Base-by-base conservation (phyloP, 192 early-diverging fungal species). In the Funneliformis mosseae region DNA sequence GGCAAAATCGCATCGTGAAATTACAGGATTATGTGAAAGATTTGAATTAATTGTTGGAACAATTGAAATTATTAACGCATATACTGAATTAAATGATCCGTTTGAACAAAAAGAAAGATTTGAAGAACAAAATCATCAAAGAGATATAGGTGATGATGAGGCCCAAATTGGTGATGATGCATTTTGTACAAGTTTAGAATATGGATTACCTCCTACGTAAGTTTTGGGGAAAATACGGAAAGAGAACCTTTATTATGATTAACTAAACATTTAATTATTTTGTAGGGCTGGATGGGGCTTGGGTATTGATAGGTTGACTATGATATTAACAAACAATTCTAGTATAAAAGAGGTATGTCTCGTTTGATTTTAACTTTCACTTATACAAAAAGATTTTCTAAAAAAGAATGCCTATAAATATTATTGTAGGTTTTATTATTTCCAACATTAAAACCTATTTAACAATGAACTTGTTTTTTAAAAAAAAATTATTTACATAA, bases 71-170 rank as follows among this genome's bases (percentile, higher is more conserved):
- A 96, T 94, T 90, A 99, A 99, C 83, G 95, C 97, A 27, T 99
- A 98, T 94, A 99, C 98, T 12, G 98, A 99, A 91, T 91, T 99
- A 87, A 99, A 99, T 91, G 98, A 99, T 89, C 98, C 98, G 62
- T 97, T 97, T 84, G 98, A 97, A 80, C 98, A 99, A 89, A 93
- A 97, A 76, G 96, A 97, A 85, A 90, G 97, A 83, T 99, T 99
- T 87, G 97, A 91, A 60, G 95, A 98, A 88, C 98, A 99, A 89
- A 97, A 96, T 42, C 85, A 80, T 38, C 96, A 99, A 85, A 98
- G 98, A 92, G 98, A 88, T 73, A 93, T 94, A 67, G 98, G 98
- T 80, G 98, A 99, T 84, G 97, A 98, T 80, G 98, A 99, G 87
- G 97, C 97, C 33, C 98, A 99, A 88, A 80, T 96, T 81, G 94